Percentiles rank a stretch among this genome's conserved stretches.
Evolutionary conservation across 2,329 filamentous ascomycete species (phyloP).

Genomic region (Fusarium camptoceras): DNA sequence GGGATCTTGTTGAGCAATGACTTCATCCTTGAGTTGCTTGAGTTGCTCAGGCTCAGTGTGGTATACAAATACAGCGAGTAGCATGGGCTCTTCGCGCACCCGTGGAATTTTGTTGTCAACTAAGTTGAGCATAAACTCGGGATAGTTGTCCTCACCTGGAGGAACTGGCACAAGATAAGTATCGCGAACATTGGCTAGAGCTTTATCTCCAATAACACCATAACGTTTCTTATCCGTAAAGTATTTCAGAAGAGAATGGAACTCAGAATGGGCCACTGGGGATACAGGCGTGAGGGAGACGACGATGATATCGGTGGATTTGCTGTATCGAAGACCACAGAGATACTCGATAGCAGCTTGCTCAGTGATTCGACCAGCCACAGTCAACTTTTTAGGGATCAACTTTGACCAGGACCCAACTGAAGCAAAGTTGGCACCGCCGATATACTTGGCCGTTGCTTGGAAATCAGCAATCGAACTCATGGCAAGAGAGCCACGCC

Average conservation of each 20-base stretch:
- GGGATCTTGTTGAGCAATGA: constrained; percentile 19
- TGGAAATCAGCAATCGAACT: constrained; percentile 79
- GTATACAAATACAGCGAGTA: constrained; percentile 88
- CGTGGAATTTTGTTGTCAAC: constrained; percentile 83
- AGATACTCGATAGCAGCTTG: constrained; percentile 91
- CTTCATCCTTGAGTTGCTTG: constrained; percentile 46
- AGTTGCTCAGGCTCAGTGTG: constrained; percentile 66
- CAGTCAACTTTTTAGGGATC: constrained; percentile 75
- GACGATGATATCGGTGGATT: constrained; percentile 85
- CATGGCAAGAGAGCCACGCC: constrained; percentile 83
- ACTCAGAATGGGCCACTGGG: constrained; percentile 69
- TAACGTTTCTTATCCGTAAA: constrained; percentile 86
- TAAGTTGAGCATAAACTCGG: constrained; percentile 90
- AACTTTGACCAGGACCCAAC: constrained; percentile 79
- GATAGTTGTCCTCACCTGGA: constrained; percentile 75
- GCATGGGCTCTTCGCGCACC: constrained; percentile 76
- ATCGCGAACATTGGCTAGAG: constrained; percentile 81
- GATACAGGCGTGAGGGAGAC: constrained; percentile 76
- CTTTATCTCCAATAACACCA: constrained; percentile 85
- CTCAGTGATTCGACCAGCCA: constrained; percentile 84
- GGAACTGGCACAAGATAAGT: constrained; percentile 91
- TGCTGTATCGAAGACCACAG: constrained; percentile 84
- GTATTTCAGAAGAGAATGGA: constrained; percentile 86
- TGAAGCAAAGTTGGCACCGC: constrained; percentile 79
- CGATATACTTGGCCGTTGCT: constrained; percentile 84